Evolutionary conservation across 345 rosid species (phyloP), one percentile per base, ranked within the genome.

Genomic region (Diplotaxis tenuifolia): DNA sequence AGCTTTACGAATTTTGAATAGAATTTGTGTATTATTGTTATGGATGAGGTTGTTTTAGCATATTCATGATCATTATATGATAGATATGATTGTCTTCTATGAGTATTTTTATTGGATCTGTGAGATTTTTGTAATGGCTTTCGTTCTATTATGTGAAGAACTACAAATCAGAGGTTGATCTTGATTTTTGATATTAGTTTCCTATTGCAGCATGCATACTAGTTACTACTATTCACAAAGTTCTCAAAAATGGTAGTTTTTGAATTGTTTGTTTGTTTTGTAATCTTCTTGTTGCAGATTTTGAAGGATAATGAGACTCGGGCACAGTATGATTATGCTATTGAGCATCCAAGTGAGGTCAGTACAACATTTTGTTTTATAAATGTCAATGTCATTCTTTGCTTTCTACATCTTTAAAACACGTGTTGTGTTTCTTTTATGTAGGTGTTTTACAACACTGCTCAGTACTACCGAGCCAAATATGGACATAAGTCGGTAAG

Each of bases 321-420:
- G n/a, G 82, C 84, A 75, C 96, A 92, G 29, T 95, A 92, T 78
- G 97, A 95, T 83, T 95, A 92, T 75, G 99, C 99, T 6, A 83
- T 92, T 77, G 97, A 88, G 14, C 97, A 95, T 79, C 96, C 97
- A 0, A 92, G 92, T 73, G 97, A 95, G 99, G 99, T 94, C 47
- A 25, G 58, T 68, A 65, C 4, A 20, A 56, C 7, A 52, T 20
- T 20, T 6, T 56, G 8, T 31, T 29, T 34, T 6, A n/a, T n/a
- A 69, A 10, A 16, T 64, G n/a, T 45, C 28, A 25, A 2, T 25
- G 28, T 25, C 62, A 56, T 14, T 40, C 23, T n/a, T 75, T 63
- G 59, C 54, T 62, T 56, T 12, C 36, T 34, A 3, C 6, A 58
- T 34, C 31, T n/a, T n/a, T n/a, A n/a, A n/a, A n/a, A n/a, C n/a